Percentiles rank a stretch among this genome's conserved stretches.
Conservation (phyloP, 129 eudicot species). For the Helichrysum umbraculigerum region DNA sequence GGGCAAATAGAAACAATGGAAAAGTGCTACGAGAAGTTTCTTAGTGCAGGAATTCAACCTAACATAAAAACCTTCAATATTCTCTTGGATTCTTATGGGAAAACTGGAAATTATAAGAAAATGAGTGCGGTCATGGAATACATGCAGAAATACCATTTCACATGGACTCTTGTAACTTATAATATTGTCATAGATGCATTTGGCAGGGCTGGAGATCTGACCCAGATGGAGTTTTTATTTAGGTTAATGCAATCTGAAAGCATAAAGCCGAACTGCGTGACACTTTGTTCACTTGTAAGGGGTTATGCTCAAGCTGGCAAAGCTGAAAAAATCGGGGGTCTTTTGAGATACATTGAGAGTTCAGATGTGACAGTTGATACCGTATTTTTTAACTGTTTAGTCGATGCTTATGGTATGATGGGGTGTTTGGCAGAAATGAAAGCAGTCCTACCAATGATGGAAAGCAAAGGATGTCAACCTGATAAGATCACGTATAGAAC, state of each 20-base stretch:
- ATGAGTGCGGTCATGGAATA: constrained; percentile 94
- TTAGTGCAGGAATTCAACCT: constrained; percentile 79
- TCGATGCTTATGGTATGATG: constrained; percentile 96
- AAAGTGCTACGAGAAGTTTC: constrained; percentile 89
- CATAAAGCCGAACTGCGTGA: constrained; percentile 79
- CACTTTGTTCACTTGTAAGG: constrained; percentile 87
- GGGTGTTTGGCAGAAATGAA: constrained; percentile 90
- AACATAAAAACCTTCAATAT: constrained; percentile 81
- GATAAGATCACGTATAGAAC: constrained; percentile 80
- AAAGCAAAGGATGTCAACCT: constrained; percentile 71
- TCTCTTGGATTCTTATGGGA: constrained; percentile 84
- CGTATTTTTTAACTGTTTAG: constrained; percentile 78
- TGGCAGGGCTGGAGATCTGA: constrained; percentile 81
- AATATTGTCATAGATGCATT: constrained; percentile 88
- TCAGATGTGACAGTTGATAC: constrained; percentile 80
- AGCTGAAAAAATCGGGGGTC: constrained; percentile 65
- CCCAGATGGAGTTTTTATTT: constrained; percentile 86
- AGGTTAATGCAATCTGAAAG: constrained; percentile 90
- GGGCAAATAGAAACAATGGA: constrained; percentile 98
- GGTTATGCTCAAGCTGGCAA: constrained; percentile 80
- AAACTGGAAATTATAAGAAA: constrained; percentile 76
- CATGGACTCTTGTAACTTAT: constrained; percentile 86
- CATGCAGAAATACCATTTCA: constrained; percentile 88
- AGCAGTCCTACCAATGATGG: constrained; percentile 74
- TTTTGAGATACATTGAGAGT: constrained; percentile 67